Evolutionary conservation across 2,329 filamentous ascomycete genomes (phyloP), one percentile per base, ranked within the genome.

Genomic region (Aaosphaeria arxii): DNA sequence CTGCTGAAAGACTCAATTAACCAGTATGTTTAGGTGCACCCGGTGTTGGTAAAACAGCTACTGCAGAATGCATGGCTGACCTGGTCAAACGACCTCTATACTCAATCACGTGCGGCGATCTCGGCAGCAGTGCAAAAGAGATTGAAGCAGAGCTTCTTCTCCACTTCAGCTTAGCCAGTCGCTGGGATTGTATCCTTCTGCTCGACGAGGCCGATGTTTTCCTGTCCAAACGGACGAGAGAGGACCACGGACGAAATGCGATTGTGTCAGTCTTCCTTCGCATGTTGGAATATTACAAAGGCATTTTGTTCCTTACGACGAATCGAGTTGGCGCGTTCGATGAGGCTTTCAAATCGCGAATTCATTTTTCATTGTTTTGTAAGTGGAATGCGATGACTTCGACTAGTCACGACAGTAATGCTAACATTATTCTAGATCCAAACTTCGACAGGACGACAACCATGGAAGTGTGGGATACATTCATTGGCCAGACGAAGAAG

Each of bases 121-220:
- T 80, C 0, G 77, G 77, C 6, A 64, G 67, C 11, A 62, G 69
- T 28, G 67, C 73, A 0, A 47, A 58, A 2, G 56, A 60, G 0
- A 71, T 79, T 7, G 76, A 80, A 50, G 50, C 55, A 0, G 67
- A 64, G 7, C 66, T 80, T 5, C 64, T 71, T 31, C 60, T 68
- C 30, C 69, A 77, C 24, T 60, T 77, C 2, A 68, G 72, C 30
- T 73, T 78, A 64, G 67, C 70, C 47, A 71, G 69, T 0, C 69
- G 66, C 46, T 79, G 76, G 76, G 72, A 74, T 29, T 73, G 74
- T n/a, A 67, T 80, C 11, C 61, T 78, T 0, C 67, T 79, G 1
- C 65, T 79, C 2, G 77, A 78, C 55, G 76, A 79, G 52, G 75
- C 73, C 11, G 73, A 76, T 17, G 50, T 58, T 4, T 57, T 61